A percentile compares a stretch with the other conserved stretches of the same genome.
phyloP scores from a whole-genome alignment of 108 stramenopile genomes.

The Fistulifera solaris region DNA sequence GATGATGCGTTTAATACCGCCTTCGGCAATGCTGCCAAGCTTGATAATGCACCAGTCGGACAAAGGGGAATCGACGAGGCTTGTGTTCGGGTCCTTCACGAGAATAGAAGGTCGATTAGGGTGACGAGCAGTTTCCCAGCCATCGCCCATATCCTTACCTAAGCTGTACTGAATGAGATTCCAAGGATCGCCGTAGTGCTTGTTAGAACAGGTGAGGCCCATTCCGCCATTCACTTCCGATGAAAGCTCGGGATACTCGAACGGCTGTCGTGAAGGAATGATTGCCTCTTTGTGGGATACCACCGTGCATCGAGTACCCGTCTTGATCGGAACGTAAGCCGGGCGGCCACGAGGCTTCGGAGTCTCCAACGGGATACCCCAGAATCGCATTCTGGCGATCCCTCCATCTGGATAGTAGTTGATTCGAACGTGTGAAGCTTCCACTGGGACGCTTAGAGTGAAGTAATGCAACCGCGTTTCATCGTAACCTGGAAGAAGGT shows the following conservation, averaged over 20 bases:
- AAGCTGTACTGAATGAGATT: slow-evolving; percentile 58
- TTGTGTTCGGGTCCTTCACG: slow-evolving; percentile 39
- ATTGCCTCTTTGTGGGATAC: slow-evolving; percentile 23
- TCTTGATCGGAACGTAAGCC: slow-evolving; percentile 31
- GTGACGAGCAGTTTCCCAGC: slow-evolving; percentile 92
- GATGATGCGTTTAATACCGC: slow-evolving; percentile 50
- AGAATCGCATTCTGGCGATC: slow-evolving; percentile 72
- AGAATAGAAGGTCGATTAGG: slow-evolving; percentile 64
- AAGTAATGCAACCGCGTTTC: slow-evolving; percentile 64
- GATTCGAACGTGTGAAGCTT: slow-evolving; percentile 48
- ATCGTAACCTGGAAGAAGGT: slow-evolving; percentile 72
- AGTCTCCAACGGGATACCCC: slow-evolving; percentile 19
- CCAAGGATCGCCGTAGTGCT: slow-evolving; percentile 86
- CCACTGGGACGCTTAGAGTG: slow-evolving; percentile 12
- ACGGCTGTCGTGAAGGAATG: slow-evolving; percentile 21
- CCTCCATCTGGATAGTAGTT: slow-evolving; percentile 93
- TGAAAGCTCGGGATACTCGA: slow-evolving; percentile 50
- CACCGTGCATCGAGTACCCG: slow-evolving; percentile 21
- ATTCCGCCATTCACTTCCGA: slow-evolving; percentile 36
- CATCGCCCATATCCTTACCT: slow-evolving; percentile 86
- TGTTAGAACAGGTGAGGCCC: slow-evolving; percentile 74
- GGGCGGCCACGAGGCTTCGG: slow-evolving; percentile 12
- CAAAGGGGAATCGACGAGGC: slow-evolving; percentile 59
- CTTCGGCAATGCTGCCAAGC: slow-evolving; percentile 50
- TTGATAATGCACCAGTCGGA: slow-evolving; percentile 83